Base-by-base conservation (phyloP, 139 green algal genomes). In the Zygnema circumcarinatum region DNA sequence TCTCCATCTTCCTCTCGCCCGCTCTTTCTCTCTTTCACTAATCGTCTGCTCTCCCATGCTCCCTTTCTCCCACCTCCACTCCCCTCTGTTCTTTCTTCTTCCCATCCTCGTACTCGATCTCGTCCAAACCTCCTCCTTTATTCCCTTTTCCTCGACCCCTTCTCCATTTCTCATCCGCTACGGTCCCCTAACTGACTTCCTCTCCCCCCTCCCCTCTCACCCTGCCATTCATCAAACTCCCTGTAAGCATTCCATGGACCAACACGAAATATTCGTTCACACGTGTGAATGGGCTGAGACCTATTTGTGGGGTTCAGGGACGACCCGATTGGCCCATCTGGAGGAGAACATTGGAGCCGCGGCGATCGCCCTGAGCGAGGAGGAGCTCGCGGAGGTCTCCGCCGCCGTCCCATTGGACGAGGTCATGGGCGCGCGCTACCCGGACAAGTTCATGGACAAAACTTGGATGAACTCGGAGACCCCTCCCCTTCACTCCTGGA, bases 361-460 rank as follows among this genome's bases (percentile, higher is more conserved):
- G 16, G 67, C 68, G 22, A 40, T 87, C 7, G 11, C 3, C 16
- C 20, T 87, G 36, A 69, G 2, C 22, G 16, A 56, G 2, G 81
- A 87, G 56, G 81, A 87, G 2, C 2, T 87, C 35, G 2, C 38
- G 29, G 81, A 87, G 56, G 36, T 87, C 1, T 38, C 68, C n/a
- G 69, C 68, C 3, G 81, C 81, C 20, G 36, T 87, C 16, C 81
- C 81, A 87, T n/a, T 75, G 38, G 2, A 85, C 1, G 81, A 86
- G 29, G 81, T 87, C 31, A 21, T 3, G 3, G 81, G 81, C 16
- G 29, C 3, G 7, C 81, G 81, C 68, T 87, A 87, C 38, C 68
- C 35, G 67, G 21, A 56, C 7, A 33, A 11, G 38, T 85, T 87
- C 31, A 87, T 86, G 69, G 25, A 67, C 22, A 39, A 35, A 69